Evolutionary conservation across 345 rosid genomes (phyloP).

Genomic region (Sisymbrium irio): DNA sequence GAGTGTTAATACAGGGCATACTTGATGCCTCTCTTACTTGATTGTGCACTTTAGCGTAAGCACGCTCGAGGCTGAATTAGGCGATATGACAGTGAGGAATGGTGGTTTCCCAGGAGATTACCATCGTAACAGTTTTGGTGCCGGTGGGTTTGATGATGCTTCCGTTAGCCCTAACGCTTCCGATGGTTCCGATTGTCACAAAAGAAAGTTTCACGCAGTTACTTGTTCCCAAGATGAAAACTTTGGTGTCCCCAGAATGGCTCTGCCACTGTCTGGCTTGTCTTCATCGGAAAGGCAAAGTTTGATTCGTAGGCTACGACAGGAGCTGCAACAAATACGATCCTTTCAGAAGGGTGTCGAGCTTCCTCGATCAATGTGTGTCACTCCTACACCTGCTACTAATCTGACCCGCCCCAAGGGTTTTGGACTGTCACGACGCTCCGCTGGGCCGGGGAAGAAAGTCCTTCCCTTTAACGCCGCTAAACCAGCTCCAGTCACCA

Average conservation of each 20-base stretch:
- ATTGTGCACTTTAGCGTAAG: background rate
- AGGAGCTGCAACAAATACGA: slow-evolving; percentile 25
- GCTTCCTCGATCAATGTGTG: background rate
- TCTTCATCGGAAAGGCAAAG: slow-evolving; percentile 21
- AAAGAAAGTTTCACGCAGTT: background rate
- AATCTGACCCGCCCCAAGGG: slow-evolving; percentile 3
- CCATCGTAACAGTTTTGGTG: background rate
- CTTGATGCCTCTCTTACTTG: no score
- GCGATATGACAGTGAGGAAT: slow-evolving; percentile 28
- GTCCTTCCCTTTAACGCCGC: background rate
- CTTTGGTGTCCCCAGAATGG: slow-evolving; percentile 8
- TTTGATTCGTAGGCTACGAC: background rate
- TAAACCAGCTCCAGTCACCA: background rate
- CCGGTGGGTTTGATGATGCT: background rate
- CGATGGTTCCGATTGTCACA: background rate
- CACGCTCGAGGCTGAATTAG: background rate
- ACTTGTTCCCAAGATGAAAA: background rate
- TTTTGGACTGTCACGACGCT: slow-evolving; percentile 9
- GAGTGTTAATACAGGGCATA: no score
- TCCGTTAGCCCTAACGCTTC: slow-evolving; percentile 9
- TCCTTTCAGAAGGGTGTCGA: background rate
- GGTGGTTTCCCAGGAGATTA: slow-evolving; percentile 21
- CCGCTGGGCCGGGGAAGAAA: slow-evolving; percentile 10
- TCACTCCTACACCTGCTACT: background rate
- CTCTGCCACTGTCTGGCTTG: slow-evolving; percentile 16